A percentile compares a stretch with the other conserved stretches of the same genome.
Conservation (phyloP, 371 early-diverging fungal species). For the Mortierella sp. region DNA sequence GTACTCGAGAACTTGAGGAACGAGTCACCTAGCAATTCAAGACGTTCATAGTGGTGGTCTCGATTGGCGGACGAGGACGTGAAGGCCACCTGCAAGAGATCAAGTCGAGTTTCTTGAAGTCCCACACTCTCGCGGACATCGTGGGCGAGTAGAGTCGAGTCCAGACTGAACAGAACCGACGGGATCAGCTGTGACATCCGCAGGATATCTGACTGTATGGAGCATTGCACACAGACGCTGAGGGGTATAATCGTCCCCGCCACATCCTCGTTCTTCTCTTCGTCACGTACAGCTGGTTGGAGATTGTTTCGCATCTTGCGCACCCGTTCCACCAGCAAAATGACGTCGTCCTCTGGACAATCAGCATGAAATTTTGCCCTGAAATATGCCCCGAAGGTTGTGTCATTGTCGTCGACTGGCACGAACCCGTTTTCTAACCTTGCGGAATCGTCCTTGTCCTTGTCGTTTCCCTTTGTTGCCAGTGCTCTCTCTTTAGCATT, state of each 20-base stretch:
- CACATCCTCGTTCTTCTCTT: constrained; percentile 22
- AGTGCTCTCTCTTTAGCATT: constrained; percentile 34
- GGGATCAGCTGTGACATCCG: constrained; percentile 69
- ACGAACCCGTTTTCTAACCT: too few species aligned
- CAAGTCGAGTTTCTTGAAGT: constrained; percentile 56
- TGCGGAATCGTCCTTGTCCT: background rate
- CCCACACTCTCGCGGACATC: constrained; percentile 65
- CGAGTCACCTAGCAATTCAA: constrained; percentile 96
- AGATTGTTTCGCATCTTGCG: constrained; percentile 63
- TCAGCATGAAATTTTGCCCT: constrained; percentile 13
- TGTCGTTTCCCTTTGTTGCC: constrained; percentile 14
- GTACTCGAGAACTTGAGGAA: constrained; percentile 90
- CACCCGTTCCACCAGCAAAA: constrained; percentile 24
- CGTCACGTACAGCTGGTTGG: constrained; percentile 52
- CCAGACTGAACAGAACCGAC: constrained; percentile 75
- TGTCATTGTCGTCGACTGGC: constrained; percentile 28
- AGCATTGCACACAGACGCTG: constrained; percentile 22
- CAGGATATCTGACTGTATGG: constrained; percentile 66
- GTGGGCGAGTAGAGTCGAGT: constrained; percentile 67
- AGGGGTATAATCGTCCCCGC: constrained; percentile 60
- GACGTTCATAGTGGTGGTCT: constrained; percentile 89
- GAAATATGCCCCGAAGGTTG: constrained; percentile 50
- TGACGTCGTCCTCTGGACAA: constrained; percentile 10
- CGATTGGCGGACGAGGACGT: constrained; percentile 77
- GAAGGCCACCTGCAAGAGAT: constrained; percentile 77